phyloP scores from a whole-genome alignment of 768 basidiomycete species.

The Vishniacozyma victoriae region DNA sequence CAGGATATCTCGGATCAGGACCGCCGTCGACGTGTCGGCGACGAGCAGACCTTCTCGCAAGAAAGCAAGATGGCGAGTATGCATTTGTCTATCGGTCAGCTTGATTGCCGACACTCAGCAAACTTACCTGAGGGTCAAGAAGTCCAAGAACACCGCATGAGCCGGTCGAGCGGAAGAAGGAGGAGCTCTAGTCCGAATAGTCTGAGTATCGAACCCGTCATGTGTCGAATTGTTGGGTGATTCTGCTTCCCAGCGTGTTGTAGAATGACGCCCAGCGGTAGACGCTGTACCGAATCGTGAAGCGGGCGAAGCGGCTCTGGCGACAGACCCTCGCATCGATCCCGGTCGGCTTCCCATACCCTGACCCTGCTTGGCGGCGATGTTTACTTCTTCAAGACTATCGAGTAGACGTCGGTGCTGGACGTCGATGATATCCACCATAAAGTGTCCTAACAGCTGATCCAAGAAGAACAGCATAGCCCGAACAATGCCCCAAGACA shows the following conservation, averaged over 20 bases:
- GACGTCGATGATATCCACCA: slow-evolving; percentile 82
- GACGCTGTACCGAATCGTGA: not conserved
- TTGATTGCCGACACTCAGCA: not conserved
- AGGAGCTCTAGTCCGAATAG: slow-evolving; percentile 13
- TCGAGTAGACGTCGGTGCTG: slow-evolving; percentile 70
- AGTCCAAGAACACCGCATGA: slow-evolving; percentile 58
- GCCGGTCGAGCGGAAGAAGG: slow-evolving; percentile 15
- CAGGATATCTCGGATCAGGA: slow-evolving; percentile 64
- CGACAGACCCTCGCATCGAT: slow-evolving; percentile 9
- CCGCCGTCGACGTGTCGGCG: slow-evolving; percentile 59
- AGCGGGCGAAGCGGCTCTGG: slow-evolving; percentile 1
- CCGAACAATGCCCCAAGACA: slow-evolving; percentile 78
- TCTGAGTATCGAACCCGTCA: slow-evolving; percentile 10
- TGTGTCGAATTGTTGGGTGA: too few species aligned
- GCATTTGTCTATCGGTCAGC: slow-evolving; percentile 57
- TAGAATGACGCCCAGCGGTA: too few species aligned
- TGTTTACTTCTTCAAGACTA: slow-evolving; percentile 34
- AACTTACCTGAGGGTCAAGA: slow-evolving; percentile 60
- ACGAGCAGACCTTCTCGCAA: slow-evolving; percentile 73
- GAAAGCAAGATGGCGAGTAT: slow-evolving; percentile 72
- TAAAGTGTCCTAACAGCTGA: slow-evolving; percentile 71
- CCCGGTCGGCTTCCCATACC: slow-evolving; percentile 3
- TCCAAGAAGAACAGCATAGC: slow-evolving; percentile 92
- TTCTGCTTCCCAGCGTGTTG: too few species aligned
- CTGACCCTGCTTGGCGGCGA: not conserved